Evolutionary conservation across 1,284 basidiomycete species (phyloP).

Genomic region (Xerocomus alliaceus): DNA sequence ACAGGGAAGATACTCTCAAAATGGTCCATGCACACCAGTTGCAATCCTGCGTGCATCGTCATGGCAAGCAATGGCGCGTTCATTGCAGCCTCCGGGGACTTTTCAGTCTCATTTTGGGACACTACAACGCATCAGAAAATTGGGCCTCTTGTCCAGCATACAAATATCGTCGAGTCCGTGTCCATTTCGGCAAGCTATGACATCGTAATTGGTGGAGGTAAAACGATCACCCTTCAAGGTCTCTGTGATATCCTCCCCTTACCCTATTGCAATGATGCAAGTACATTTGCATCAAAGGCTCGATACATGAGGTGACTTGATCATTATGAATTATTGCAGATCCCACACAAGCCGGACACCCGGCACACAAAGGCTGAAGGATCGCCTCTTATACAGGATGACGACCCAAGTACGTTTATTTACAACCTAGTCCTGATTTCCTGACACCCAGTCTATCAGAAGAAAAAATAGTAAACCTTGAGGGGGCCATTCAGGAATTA

Average conservation of each 20-base stretch:
- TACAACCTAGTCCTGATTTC: too few relatives aligned
- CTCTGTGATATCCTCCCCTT: slow-evolving; percentile 1
- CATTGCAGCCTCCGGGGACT: neutral
- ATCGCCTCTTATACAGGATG: too few relatives aligned
- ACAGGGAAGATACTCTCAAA: neutral
- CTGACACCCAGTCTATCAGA: too few relatives aligned
- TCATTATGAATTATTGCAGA: too few relatives aligned
- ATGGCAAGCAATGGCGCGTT: neutral
- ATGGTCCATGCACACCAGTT: neutral
- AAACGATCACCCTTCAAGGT: neutral
- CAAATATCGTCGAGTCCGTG: neutral
- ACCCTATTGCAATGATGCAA: neutral
- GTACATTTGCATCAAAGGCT: neutral
- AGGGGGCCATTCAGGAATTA: neutral
- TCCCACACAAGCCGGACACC: too few relatives aligned
- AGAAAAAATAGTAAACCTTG: too few relatives aligned
- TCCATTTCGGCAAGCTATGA: neutral
- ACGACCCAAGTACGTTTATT: too few relatives aligned
- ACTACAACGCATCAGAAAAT: neutral
- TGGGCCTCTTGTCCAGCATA: neutral
- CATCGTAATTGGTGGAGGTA: neutral
- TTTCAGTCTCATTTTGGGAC: slow-evolving; percentile 8
- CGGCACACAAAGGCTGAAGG: too few relatives aligned
- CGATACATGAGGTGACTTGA: too few relatives aligned
- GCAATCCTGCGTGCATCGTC: neutral